phyloP scores from a whole-genome alignment of 1,284 basidiomycete species.

The Cryptococcus sp. region DNA sequence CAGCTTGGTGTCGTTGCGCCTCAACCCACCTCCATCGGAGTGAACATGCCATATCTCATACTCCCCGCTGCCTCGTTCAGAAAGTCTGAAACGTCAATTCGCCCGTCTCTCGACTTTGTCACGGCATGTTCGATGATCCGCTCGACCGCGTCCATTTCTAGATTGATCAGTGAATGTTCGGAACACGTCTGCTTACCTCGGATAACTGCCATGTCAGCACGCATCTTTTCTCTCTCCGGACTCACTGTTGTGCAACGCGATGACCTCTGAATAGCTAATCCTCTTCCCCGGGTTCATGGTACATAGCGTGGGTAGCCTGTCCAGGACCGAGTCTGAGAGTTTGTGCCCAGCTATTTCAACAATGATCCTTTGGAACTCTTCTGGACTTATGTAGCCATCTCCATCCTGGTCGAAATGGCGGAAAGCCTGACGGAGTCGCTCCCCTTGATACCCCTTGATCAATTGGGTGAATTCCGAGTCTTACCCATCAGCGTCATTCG shows the following conservation, averaged over 20 bases:
- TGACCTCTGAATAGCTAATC: constrained; percentile 92
- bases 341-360: constrained; percentile 93
- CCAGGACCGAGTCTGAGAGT: constrained; percentile 84
- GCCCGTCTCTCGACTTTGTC: constrained; percentile 85
- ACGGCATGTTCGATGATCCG: constrained; percentile 64
- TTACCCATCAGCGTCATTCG: constrained; percentile 53
- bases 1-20: not conserved
- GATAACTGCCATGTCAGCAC: constrained; percentile 59
- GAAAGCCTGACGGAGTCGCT: constrained; percentile 90
- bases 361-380: constrained; percentile 91
- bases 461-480: constrained; percentile 89
- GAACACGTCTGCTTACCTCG: constrained; percentile 59
- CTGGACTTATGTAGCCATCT: constrained; percentile 87
- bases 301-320: constrained; percentile 83
- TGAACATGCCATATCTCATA: constrained; percentile 88
- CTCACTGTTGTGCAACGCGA: constrained; percentile 82
- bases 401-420: constrained; percentile 81
- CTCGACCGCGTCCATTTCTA: constrained; percentile 93
- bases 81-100: constrained; percentile 63
- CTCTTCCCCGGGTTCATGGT: constrained; percentile 80
- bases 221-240: not conserved
- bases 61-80: constrained; percentile 54
- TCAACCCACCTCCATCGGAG: constrained; percentile 73
- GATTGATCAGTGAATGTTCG: constrained; percentile 13
- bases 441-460: constrained; percentile 95